phyloP scores from a whole-genome alignment of 73 alveolate species.

The Vitrella brassicaformis region DNA sequence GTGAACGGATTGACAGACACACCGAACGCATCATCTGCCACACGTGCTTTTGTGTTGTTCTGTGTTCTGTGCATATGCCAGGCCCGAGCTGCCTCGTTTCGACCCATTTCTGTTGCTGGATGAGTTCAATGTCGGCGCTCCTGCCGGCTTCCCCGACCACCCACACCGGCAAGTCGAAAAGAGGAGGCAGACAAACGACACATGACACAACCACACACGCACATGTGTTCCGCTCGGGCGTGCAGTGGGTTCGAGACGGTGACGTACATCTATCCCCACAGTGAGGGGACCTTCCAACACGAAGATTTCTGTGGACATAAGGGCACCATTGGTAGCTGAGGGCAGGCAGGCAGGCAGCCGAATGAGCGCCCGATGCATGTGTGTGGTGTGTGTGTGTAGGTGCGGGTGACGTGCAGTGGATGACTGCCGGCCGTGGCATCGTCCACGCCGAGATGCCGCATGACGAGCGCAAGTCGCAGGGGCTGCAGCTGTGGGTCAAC shows the following conservation, averaged over 20 bases:
- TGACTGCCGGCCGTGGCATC: slow-evolving; percentile 87
- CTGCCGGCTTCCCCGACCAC: slow-evolving; percentile 87
- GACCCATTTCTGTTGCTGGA: slow-evolving; percentile 85
- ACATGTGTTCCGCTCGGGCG: too few species aligned
- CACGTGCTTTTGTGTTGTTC: neutral
- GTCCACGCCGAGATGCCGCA: slow-evolving; percentile 80
- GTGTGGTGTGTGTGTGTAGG: slow-evolving; percentile 50
- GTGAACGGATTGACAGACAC: neutral
- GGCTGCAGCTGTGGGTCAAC: slow-evolving; percentile 73
- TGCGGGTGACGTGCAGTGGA: slow-evolving; percentile 77
- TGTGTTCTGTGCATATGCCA: too few species aligned
- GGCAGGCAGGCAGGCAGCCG: neutral
- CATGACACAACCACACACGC: too few species aligned
- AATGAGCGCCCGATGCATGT: neutral
- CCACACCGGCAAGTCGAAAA: too few species aligned
- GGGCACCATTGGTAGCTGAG: slow-evolving; percentile 11
- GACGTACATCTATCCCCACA: slow-evolving; percentile 62
- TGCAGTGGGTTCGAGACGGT: slow-evolving; percentile 92
- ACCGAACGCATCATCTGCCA: neutral
- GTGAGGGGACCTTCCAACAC: slow-evolving; percentile 51
- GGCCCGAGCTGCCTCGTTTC: slow-evolving; percentile 25
- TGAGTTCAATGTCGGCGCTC: slow-evolving; percentile 45
- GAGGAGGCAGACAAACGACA: too few species aligned
- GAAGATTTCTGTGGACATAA: slow-evolving; percentile 63
- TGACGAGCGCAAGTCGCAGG: slow-evolving; percentile 50